These are phyloP conservation scores for Furcasterigmium sp. DNA, from an alignment of 2,329 filamentous ascomycete genomes.

Conservation along the genomic window DNA sequence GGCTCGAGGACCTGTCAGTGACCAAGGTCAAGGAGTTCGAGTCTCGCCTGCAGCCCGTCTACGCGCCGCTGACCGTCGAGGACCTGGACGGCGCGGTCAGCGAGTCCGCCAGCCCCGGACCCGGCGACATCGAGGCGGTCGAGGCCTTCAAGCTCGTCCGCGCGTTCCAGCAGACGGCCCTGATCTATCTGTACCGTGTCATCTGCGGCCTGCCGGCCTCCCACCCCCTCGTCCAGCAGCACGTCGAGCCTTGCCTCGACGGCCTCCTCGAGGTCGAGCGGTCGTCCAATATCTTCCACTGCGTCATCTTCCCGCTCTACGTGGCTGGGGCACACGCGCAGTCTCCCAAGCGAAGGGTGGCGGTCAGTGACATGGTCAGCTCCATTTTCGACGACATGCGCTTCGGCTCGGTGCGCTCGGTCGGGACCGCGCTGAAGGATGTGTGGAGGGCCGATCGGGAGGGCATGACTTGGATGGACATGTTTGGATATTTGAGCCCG, in stretches of 20 bases:
- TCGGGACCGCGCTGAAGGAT: background rate
- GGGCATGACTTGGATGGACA: background rate
- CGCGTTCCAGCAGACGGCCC: conserved; percentile 33
- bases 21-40: conserved; percentile 21
- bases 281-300: conserved; percentile 30
- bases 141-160: conserved; percentile 28
- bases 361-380: conserved; percentile 12
- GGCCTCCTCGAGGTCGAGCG: conserved; percentile 28
- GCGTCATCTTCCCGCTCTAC: conserved; percentile 30
- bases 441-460: conserved; percentile 1
- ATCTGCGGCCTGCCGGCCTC: conserved; percentile 30
- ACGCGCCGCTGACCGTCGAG: conserved; percentile 19
- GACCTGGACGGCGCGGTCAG: conserved; percentile 6
- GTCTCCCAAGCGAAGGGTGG: conserved; percentile 18
- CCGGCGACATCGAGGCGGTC: conserved; percentile 20
- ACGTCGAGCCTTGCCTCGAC: conserved; percentile 27
- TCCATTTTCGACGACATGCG: conserved; percentile 24
- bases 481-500: conserved; percentile 1
- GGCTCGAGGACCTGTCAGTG: conserved; percentile 20
- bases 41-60: conserved; percentile 16
- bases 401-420: conserved; percentile 26
- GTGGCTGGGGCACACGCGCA: conserved; percentile 29
- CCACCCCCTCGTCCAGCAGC: conserved; percentile 33
- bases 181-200: conserved; percentile 36
- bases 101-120: conserved; percentile 3